A percentile compares a stretch with the other conserved stretches of the same genome.
Evolutionary conservation across 2,329 filamentous ascomycete species (phyloP).

Genomic region (Endoconidiophora laricicola): DNA sequence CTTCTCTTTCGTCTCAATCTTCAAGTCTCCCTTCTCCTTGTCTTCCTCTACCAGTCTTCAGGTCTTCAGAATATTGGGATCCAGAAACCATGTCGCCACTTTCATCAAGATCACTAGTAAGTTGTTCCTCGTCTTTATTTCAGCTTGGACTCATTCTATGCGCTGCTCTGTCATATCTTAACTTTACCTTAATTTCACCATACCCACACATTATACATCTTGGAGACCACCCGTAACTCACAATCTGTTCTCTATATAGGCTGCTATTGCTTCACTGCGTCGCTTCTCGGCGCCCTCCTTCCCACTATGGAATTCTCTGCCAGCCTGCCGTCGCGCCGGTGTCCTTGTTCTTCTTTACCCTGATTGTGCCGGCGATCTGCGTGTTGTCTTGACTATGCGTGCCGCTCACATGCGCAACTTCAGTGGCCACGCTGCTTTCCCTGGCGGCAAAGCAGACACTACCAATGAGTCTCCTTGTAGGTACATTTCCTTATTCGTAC

Average conservation of each 20-base stretch:
- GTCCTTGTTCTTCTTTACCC: slow-evolving; percentile 81
- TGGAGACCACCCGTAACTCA: background rate
- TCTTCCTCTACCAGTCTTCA: too few species aligned
- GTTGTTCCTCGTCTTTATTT: slow-evolving; percentile 18
- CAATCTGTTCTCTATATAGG: slow-evolving; percentile 21
- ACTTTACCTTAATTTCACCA: background rate
- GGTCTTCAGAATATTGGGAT: slow-evolving; percentile 32
- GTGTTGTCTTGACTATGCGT: slow-evolving; percentile 53
- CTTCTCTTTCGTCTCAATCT: too few species aligned
- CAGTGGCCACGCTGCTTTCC: slow-evolving; percentile 77
- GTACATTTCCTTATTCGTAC: slow-evolving; percentile 13
- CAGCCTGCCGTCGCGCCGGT: slow-evolving; percentile 56
- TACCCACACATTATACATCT: background rate
- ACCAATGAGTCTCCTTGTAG: slow-evolving; percentile 43
- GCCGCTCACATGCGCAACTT: slow-evolving; percentile 46
- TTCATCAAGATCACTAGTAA: slow-evolving; percentile 36
- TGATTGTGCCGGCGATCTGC: slow-evolving; percentile 62
- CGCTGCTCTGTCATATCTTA: background rate
- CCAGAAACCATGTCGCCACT: slow-evolving; percentile 39
- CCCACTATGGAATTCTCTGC: slow-evolving; percentile 43
- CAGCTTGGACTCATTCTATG: background rate
- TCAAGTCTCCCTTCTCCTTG: too few species aligned
- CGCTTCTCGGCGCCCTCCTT: slow-evolving; percentile 45
- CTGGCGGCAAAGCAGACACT: slow-evolving; percentile 55
- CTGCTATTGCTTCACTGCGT: slow-evolving; percentile 42